phyloP scores from a whole-genome alignment of 208 protist species.

The Porcisia deanei region DNA sequence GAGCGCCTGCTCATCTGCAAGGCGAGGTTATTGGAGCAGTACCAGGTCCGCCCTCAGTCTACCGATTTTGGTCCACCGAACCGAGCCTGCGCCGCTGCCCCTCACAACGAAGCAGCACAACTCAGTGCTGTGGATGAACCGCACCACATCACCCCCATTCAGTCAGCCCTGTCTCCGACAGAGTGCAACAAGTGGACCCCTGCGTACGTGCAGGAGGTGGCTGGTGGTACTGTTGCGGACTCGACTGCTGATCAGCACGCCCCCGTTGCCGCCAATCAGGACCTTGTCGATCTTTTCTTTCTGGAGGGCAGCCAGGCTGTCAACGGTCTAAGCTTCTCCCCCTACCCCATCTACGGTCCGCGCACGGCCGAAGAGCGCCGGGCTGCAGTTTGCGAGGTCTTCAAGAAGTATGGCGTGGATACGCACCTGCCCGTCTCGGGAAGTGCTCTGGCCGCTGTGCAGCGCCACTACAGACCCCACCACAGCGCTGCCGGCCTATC shows the following conservation, averaged over 20 bases:
- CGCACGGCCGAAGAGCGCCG: slow-evolving; percentile 38
- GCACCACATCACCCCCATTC: neutral
- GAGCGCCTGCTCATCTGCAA: slow-evolving; percentile 19
- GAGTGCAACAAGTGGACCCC: slow-evolving; percentile 25
- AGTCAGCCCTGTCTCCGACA: slow-evolving; percentile 10
- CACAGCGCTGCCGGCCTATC: neutral
- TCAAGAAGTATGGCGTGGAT: slow-evolving; percentile 29
- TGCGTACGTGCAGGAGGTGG: slow-evolving; percentile 5
- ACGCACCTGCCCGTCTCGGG: slow-evolving; percentile 24
- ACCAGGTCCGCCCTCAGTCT: slow-evolving; percentile 22
- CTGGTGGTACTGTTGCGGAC: neutral
- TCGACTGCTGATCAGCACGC: neutral
- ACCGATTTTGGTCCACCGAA: neutral
- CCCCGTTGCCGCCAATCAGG: slow-evolving; percentile 33
- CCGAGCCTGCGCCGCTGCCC: slow-evolving; percentile 3
- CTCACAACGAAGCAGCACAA: neutral
- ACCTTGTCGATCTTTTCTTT: slow-evolving; percentile 49
- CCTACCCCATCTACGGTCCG: slow-evolving; percentile 42
- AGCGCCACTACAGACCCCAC: slow-evolving; percentile 7
- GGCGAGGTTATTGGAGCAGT: slow-evolving; percentile 21
- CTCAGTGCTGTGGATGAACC: neutral
- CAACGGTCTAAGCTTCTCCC: slow-evolving; percentile 41
- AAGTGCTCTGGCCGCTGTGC: slow-evolving; percentile 5
- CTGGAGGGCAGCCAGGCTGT: slow-evolving; percentile 45
- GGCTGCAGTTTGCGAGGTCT: slow-evolving; percentile 31